A percentile compares a stretch with the other conserved stretches of the same genome.
phyloP scores from a whole-genome alignment of 352 stramenopile genomes.

The Saprolegnia parasitica region DNA sequence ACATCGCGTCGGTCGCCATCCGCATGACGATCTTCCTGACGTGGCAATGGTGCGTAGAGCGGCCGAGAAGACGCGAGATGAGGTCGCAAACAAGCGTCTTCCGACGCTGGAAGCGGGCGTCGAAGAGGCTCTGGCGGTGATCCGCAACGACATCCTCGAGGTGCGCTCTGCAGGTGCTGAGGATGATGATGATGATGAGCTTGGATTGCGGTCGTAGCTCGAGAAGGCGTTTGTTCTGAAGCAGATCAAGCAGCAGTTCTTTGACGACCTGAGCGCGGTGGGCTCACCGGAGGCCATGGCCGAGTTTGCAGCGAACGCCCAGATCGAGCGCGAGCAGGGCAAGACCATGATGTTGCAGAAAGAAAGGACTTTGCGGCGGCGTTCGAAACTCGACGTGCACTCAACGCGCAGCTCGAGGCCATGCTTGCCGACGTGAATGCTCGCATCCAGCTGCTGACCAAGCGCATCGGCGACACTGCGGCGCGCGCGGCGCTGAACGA shows the following conservation, averaged over 20 bases:
- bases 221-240: conserved; percentile 6
- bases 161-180: background rate
- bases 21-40: too few relatives aligned
- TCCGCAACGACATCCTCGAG: conserved; percentile 9
- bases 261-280: background rate
- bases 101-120: too few relatives aligned
- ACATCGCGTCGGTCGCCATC: too few relatives aligned
- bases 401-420: background rate
- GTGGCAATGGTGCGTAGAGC: too few relatives aligned
- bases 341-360: background rate
- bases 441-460: background rate
- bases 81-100: too few relatives aligned
- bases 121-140: conserved; percentile 1
- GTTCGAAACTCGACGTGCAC: background rate
- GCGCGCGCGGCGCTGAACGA: background rate
- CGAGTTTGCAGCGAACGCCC: background rate
- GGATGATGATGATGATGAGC: background rate
- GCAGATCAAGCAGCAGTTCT: conserved; percentile 11
- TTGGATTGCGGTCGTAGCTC: background rate
- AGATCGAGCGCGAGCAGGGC: background rate
- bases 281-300: background rate
- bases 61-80: too few relatives aligned
- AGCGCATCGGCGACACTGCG: background rate
- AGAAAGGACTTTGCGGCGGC: conserved; percentile 2
- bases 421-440: conserved; percentile 1